These are phyloP conservation scores for Rhazya stricta DNA, from an alignment of 257 asterid species.

Conservation along the genomic window DNA sequence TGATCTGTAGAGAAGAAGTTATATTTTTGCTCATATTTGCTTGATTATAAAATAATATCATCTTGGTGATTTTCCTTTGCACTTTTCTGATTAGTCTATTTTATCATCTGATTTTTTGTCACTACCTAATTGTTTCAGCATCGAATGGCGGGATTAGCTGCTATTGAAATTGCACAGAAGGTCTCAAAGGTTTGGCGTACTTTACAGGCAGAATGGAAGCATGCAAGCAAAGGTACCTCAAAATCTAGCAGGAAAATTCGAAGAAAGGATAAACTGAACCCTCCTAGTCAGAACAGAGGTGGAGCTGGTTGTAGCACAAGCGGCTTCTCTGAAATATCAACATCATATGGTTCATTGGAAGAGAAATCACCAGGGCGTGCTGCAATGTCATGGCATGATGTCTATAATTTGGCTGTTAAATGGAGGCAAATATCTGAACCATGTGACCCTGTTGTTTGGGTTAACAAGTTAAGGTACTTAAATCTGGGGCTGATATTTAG, in stretches of 20 bases:
- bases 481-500: not conserved
- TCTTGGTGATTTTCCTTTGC: not conserved
- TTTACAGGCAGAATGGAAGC: constrained; percentile 78
- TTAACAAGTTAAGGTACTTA: constrained; percentile 78
- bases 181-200: constrained; percentile 93
- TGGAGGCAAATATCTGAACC: constrained; percentile 99
- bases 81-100: constrained; percentile 10
- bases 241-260: constrained; percentile 69
- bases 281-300: constrained; percentile 86
- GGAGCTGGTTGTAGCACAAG: constrained; percentile 99
- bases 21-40: not conserved
- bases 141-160: constrained; percentile 99
- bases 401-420: constrained; percentile 81
- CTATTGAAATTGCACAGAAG: constrained; percentile 93
- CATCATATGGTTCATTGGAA: constrained; percentile 44
- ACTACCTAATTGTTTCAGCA: constrained; percentile 49
- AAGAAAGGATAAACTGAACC: constrained; percentile 61
- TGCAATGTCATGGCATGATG: constrained; percentile 72
- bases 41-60: not conserved
- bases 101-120: constrained; percentile 22
- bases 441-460: constrained; percentile 94
- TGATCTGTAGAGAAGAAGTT: not conserved
- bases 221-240: constrained; percentile 58
- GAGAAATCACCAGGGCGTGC: constrained; percentile 69
- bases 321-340: constrained; percentile 59